Conservation (phyloP, 257 asterid species). For the Nicotiana knightiana region DNA sequence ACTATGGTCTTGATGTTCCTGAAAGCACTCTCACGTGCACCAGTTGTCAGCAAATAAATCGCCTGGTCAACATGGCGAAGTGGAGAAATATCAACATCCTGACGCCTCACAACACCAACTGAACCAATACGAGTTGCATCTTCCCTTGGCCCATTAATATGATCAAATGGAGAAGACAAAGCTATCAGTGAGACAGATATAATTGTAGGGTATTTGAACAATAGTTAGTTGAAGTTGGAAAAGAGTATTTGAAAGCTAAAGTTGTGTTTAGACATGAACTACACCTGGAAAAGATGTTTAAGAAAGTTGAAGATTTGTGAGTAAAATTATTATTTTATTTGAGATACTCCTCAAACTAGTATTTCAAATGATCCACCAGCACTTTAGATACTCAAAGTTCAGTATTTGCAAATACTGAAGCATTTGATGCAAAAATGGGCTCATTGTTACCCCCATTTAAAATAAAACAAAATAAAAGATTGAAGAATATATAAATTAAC, state of each 20-base stretch:
- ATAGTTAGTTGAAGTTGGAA: not conserved
- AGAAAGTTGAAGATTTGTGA: too few species aligned
- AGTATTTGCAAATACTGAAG: not conserved
- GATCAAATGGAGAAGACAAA: not conserved
- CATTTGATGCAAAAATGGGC: not conserved
- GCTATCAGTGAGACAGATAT: not conserved
- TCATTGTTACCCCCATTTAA: too few species aligned
- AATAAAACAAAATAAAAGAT: too few species aligned
- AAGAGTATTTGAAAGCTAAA: not conserved
- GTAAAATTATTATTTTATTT: too few species aligned
- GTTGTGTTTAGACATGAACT: not conserved
- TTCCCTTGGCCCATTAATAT: conserved; percentile 71
- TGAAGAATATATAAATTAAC: too few species aligned
- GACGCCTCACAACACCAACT: conserved; percentile 87
- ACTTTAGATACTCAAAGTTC: not conserved
- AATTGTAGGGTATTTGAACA: not conserved
- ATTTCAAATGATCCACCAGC: too few species aligned
- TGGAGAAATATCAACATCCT: conserved; percentile 84
- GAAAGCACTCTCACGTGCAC: conserved; percentile 81
- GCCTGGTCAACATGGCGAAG: conserved; percentile 82
- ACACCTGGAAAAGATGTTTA: too few species aligned
- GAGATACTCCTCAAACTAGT: too few species aligned
- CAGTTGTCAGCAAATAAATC: conserved; percentile 62
- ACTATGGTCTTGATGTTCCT: conserved; percentile 67
- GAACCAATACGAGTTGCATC: conserved; percentile 86